Base-by-base conservation (phyloP, 2,329 filamentous ascomycete species). In the Colletotrichum paranaense region DNA sequence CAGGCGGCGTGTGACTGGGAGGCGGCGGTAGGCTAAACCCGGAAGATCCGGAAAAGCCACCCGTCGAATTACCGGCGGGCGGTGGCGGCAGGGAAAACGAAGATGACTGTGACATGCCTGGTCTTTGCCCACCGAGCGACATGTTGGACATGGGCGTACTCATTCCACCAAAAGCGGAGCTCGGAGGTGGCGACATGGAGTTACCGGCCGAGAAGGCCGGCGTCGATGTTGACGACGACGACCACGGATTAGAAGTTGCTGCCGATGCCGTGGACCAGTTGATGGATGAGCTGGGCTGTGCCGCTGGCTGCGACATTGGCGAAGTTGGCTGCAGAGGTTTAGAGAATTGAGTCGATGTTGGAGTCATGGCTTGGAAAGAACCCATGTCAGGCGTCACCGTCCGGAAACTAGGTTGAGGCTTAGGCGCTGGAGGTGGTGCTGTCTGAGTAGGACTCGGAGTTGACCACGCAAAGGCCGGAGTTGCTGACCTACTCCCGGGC, bases 401-500 rank as follows among this genome's bases (percentile, higher is more conserved):
- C 59, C 90, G 83, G 80, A 88, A 91, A 22, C 84, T 76, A 55
- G 84, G 77, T 58, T 84, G 81, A 67, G 86, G 82, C 69, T 84
- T 84, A 59, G 83, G 77, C 5, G 79, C 79, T 12, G 83, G 82
- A 62, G 77, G 76, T 32, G 77, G 38, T 26, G 79, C 74, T 58
- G 81, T 76, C 7, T 72, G 80, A 19, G 83, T 82, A 5, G 88
- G 83, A 11, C 83, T 85, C 12, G 90, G 88, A 3, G 90, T 91
- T 2, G 91, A 92, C 91, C 91, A 93, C 8, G 91, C 87, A 79
- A 93, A 93, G 4, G 88, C 83, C 0, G 87, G 84, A 3, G 84
- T 83, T 59, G 81, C 81, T 14, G 83, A 77, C 14, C 81, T 76
- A 2, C 82, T 82, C 65, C 78, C 81, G 19, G 76, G 62, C n/a